These are phyloP conservation scores for Geotrichum phurueaensis DNA, from an alignment of 1,139 yeast genomes.

Conservation along the genomic window DNA sequence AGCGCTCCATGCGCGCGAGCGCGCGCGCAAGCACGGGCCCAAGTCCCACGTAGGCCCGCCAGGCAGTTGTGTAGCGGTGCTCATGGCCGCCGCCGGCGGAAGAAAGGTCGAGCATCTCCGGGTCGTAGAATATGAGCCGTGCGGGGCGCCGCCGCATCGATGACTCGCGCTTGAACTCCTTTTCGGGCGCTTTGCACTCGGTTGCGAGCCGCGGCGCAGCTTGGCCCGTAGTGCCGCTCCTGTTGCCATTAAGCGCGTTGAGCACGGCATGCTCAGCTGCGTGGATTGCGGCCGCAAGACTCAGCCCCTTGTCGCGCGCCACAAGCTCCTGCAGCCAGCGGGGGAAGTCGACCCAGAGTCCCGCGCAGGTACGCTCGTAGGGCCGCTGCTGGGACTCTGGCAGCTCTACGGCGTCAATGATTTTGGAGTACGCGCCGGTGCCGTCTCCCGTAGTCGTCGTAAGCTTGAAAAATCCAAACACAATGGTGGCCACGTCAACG, in stretches of 20 bases:
- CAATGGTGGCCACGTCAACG: constrained; percentile 63
- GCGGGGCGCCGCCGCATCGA: constrained; percentile 75
- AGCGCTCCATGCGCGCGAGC: constrained; percentile 50
- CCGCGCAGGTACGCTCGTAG: constrained; percentile 58
- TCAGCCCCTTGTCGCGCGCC: constrained; percentile 46
- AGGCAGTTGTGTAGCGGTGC: constrained; percentile 51
- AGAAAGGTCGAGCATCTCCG: constrained; percentile 45
- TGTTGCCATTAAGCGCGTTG: constrained; percentile 26
- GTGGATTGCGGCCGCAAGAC: constrained; percentile 88
- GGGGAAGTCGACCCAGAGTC: constrained; percentile 90
- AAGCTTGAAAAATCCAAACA: constrained; percentile 88
- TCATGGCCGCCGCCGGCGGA: neutral
- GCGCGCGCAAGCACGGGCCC: constrained; percentile 61
- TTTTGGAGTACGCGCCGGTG: constrained; percentile 40
- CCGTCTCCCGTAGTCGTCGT: constrained; percentile 43
- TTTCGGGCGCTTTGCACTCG: constrained; percentile 95
- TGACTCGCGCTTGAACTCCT: constrained; percentile 75
- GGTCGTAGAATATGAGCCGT: constrained; percentile 73
- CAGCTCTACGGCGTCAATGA: constrained; percentile 88
- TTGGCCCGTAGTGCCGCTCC: constrained; percentile 50
- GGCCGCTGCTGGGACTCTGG: constrained; percentile 63
- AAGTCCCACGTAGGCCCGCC: constrained; percentile 71
- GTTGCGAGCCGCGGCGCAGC: constrained; percentile 57
- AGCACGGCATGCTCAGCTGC: constrained; percentile 83
- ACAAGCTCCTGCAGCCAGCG: constrained; percentile 52